Evolutionary conservation across 2,329 filamentous ascomycete species (phyloP), one percentile per base, ranked within the genome.

Genomic region (Pyrenochaeta sp.): DNA sequence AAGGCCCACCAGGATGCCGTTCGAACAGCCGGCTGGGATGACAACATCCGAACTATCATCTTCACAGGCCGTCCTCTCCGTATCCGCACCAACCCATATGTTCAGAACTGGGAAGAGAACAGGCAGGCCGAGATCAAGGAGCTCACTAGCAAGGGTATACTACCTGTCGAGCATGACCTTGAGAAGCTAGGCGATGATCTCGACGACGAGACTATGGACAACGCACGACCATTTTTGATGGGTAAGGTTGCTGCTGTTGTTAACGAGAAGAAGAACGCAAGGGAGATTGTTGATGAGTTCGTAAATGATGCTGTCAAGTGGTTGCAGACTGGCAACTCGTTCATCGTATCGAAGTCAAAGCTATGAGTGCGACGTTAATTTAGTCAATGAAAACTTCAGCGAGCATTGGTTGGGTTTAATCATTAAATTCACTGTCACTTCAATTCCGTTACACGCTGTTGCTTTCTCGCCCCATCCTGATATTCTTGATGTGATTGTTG

Each of bases 41-140:
- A 99, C 81, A 99, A 96, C 75, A 83, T 98, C 77, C 91, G 92
- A 77, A 99, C 95, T 49, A 92, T 98, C 79, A 99, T 99, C 83
- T 99, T 98, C 86, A 99, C 95, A 56, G 95, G 95, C 54, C 91
- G 95, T 57, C 95, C 95, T 36, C 85, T 99, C 76, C 92, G 95
- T 68, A 95, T 99, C 58, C 90, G 93, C 77, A 95, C 87, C 77
- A 99, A 98, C 83, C 80, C 90, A 6, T 99, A 99, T 81, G 98
- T 99, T 74, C 79, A 88, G 75, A 91, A 97, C 85, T 99, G 95
- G 95, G 94, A 99, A 83, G 90, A 90, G 72, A 95, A 98, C 84
- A 91, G 95, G 69, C 84, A 86, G 67, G 82, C 86, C 39, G 95
- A 99, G 85, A 97, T 99, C 80, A 96, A 93, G 85, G 87, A 96